phyloP scores from a whole-genome alignment of 2,329 filamentous ascomycete genomes.

The Trichoderma sp. region DNA sequence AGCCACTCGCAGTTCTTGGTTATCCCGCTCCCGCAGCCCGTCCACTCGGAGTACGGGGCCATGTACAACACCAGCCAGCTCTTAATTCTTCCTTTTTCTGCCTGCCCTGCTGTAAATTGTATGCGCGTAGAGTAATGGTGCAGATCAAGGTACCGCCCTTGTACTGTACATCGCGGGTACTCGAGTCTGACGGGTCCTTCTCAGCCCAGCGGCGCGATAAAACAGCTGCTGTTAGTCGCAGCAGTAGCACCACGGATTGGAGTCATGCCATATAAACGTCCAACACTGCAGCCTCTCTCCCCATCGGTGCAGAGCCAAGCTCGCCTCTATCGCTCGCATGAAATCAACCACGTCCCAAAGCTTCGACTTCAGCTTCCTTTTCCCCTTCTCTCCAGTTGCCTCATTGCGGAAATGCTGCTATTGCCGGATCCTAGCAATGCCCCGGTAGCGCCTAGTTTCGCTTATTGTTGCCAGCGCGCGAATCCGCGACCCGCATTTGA shows the following conservation, averaged over 20 bases:
- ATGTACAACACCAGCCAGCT: neutral
- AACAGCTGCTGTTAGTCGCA: neutral
- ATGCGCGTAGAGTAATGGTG: neutral
- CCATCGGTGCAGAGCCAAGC: neutral
- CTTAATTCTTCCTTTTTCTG: neutral
- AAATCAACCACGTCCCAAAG: neutral
- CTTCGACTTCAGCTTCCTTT: neutral
- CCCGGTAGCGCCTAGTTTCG: conserved; percentile 22
- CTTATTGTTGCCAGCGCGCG: conserved; percentile 11
- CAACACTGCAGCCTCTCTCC: neutral
- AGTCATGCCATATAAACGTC: neutral
- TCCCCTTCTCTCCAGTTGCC: neutral
- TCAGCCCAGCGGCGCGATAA: neutral
- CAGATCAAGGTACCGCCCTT: neutral
- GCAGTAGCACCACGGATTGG: neutral
- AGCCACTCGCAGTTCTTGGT: conserved; percentile 4
- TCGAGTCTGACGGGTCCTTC: neutral
- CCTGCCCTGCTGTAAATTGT: neutral
- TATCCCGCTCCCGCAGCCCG: conserved; percentile 14
- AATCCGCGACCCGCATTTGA: conserved; percentile 26
- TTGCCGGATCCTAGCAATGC: conserved; percentile 1
- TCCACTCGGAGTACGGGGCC: neutral
- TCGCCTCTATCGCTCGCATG: neutral
- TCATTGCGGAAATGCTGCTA: conserved; percentile 5
- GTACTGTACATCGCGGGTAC: neutral